These are phyloP conservation scores for Fusarium caatingaense DNA, from an alignment of 2,329 filamentous ascomycete species.

Conservation along the genomic window DNA sequence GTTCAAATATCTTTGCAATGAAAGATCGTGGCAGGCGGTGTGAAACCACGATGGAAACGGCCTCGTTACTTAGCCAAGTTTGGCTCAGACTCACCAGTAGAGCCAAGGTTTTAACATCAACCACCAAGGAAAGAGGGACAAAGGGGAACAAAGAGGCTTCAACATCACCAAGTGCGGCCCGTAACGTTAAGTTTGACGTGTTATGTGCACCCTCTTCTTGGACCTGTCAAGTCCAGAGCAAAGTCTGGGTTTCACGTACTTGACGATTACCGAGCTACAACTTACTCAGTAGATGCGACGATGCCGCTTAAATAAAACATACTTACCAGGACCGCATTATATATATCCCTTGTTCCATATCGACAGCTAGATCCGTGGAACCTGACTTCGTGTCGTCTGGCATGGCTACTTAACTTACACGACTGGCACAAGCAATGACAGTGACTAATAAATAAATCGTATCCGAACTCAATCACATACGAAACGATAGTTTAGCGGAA, in stretches of 20 bases:
- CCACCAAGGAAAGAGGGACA: background rate
- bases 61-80: background rate
- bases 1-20: background rate
- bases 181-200: constrained; percentile 27
- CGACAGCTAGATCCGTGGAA: background rate
- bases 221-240: background rate
- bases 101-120: background rate
- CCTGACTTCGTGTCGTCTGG: background rate
- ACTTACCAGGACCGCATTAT: background rate
- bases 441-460: background rate
- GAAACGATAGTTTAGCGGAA: background rate
- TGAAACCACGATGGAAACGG: background rate
- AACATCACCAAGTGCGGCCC: background rate
- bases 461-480: background rate
- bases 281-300: background rate
- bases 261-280: background rate
- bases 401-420: background rate
- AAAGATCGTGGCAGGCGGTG: constrained; percentile 1
- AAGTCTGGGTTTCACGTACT: background rate
- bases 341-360: background rate
- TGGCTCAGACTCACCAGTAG: background rate
- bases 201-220: constrained; percentile 20
- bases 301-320: background rate
- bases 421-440: background rate
- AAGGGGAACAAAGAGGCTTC: background rate